Base-by-base conservation (phyloP, 306 rosid species). In the Carpinus fangiana region DNA sequence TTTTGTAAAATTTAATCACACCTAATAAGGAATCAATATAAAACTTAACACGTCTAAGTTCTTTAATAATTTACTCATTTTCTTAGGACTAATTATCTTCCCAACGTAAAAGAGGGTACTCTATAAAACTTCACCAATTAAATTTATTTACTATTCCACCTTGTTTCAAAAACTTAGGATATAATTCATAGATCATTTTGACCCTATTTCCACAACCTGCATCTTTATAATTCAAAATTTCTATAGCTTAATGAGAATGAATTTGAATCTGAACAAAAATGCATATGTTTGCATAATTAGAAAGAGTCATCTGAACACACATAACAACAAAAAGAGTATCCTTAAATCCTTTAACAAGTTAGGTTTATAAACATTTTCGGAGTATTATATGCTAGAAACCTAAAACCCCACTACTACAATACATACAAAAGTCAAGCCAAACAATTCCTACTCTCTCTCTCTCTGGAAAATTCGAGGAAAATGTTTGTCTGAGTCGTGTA, bases 171-270 rank as follows among this genome's bases (percentile, higher is more conserved):
- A 23, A 23, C 26, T 23, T 0, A 12, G 34, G 34, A 31, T 31
- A 31, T 31, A 23, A 23, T 31, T 31, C 34, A 31, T 31, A 31
- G 34, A 31, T 31, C 34, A 31, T 31, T 31, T 31, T 31, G 3
- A 31, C 34, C 34, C 43, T 38, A 41, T 5, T 41, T 5, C 45
- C 45, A 6, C 6, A 41, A 41, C 45, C 45, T 41, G 87, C 88
- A 65, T 75, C 73, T 23, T 82, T 9, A 47, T 11, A 11, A 11
- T 48, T 48, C 0, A 48, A 12, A 48, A 13, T 48, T 48, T 48
- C 52, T 2, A 48, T 4, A 12, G 14, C 3, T 47, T 8, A 47
- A 47, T 13, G n/a, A n/a, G 11, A 12, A 47, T 47, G 51, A 12
- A 47, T 9, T 47, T 47, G 51, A 47, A 47, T 47, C 51, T 47